Evolutionary conservation across 2,329 filamentous ascomycete species (phyloP).

Genomic region (Curvularia lunata): DNA sequence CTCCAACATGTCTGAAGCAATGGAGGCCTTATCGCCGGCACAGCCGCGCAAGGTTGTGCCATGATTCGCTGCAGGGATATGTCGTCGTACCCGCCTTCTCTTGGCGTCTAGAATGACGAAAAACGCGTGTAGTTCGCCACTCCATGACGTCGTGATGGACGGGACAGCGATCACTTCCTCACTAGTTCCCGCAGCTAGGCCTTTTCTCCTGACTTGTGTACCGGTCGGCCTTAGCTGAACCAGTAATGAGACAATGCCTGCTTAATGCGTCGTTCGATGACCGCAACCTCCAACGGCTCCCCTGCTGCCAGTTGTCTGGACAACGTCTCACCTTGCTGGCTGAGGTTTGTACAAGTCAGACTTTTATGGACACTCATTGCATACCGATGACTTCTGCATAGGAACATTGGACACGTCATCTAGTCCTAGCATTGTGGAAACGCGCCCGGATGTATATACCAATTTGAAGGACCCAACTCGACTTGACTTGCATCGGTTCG

Average conservation of each 20-base stretch:
- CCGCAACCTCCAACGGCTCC: not conserved
- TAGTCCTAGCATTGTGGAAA: not conserved
- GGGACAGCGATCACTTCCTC: not conserved
- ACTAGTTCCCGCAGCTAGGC: constrained; percentile 4
- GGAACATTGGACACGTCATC: not conserved
- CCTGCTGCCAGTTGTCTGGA: not conserved
- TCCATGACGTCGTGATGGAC: not conserved
- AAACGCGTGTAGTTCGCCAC: not conserved
- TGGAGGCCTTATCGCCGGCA: not conserved
- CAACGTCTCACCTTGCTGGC: not conserved
- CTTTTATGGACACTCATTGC: not conserved
- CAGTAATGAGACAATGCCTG: not conserved
- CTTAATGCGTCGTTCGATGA: not conserved
- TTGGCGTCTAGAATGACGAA: constrained; percentile 1
- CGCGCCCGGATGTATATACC: not conserved
- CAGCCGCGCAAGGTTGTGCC: not conserved
- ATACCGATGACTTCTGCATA: not conserved
- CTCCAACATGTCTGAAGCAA: not conserved
- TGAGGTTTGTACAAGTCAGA: not conserved
- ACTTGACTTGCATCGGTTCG: not conserved
- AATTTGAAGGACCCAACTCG: not conserved
- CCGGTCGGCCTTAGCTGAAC: not conserved
- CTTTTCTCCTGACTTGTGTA: not conserved
- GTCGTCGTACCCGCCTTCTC: not conserved
- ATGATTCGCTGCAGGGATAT: constrained; percentile 4